phyloP scores from a whole-genome alignment of 306 rosid species.

The Carpinus viminea region DNA sequence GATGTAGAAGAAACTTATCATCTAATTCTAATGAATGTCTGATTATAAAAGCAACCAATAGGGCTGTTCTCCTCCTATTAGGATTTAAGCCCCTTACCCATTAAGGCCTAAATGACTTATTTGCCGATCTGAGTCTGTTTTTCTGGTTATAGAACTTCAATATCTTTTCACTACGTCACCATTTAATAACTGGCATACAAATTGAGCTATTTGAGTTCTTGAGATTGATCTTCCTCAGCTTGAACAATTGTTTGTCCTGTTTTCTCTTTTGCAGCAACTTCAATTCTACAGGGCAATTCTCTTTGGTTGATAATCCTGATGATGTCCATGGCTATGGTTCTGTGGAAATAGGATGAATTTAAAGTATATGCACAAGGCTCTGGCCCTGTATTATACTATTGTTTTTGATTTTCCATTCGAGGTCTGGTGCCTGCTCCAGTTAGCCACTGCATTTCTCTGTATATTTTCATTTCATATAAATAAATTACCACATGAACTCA shows the following conservation, averaged over 20 bases:
- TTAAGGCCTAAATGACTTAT: not conserved
- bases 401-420: not conserved
- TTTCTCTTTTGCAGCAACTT: constrained; percentile 40
- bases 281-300: constrained; percentile 35
- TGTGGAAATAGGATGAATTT: constrained; percentile 23
- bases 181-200: not conserved
- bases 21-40: not conserved
- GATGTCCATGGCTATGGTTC: constrained; percentile 31
- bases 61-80: not conserved
- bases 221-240: not conserved
- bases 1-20: no score
- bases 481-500: not conserved
- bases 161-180: not conserved
- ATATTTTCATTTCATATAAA: not conserved
- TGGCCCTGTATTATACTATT: not conserved
- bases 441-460: not conserved
- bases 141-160: not conserved
- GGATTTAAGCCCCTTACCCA: not conserved
- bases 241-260: not conserved
- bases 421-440: not conserved
- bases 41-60: not conserved
- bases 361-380: not conserved
- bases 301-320: constrained; percentile 36
- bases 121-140: not conserved
- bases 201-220: not conserved